These are phyloP conservation scores for Aureobasidium melanogenum DNA, from an alignment of 2,329 filamentous ascomycete species.

Conservation along the genomic window DNA sequence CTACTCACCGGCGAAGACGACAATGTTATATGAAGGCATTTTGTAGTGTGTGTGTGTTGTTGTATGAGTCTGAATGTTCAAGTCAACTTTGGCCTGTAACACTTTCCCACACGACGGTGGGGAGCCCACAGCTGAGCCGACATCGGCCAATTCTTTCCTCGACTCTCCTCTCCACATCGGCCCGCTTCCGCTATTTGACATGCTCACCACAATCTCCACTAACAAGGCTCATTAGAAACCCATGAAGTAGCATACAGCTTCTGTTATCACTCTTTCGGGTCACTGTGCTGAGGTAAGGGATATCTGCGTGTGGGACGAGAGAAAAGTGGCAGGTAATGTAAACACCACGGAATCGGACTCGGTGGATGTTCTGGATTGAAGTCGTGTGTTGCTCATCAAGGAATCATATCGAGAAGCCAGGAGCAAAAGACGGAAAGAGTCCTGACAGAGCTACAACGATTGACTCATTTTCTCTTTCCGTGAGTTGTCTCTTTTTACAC, in stretches of 20 bases:
- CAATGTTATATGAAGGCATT: constrained; percentile 68
- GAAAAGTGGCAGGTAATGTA: too few species aligned
- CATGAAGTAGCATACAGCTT: neutral
- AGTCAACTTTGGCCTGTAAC: neutral
- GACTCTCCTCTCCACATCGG: neutral
- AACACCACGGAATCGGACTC: too few species aligned
- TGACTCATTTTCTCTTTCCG: too few species aligned
- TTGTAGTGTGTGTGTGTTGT: constrained; percentile 19
- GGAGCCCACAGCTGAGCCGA: constrained; percentile 7
- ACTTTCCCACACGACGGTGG: constrained; percentile 2
- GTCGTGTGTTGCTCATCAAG: too few species aligned
- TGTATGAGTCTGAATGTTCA: neutral
- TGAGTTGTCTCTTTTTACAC: too few species aligned
- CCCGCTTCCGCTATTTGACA: neutral
- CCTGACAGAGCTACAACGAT: too few species aligned
- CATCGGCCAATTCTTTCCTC: neutral
- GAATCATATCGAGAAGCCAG: too few species aligned
- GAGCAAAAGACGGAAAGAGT: too few species aligned
- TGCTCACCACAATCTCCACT: neutral
- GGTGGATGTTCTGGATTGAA: too few species aligned
- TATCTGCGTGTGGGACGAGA: too few species aligned
- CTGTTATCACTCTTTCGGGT: neutral
- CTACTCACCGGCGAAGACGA: constrained; percentile 59
- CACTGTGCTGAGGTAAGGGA: too few species aligned
- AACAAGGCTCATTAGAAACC: constrained; percentile 19